A percentile compares a stretch with the other conserved stretches of the same genome.
phyloP scores from a whole-genome alignment of 441 rosid species.

The Erysimum cheiri region DNA sequence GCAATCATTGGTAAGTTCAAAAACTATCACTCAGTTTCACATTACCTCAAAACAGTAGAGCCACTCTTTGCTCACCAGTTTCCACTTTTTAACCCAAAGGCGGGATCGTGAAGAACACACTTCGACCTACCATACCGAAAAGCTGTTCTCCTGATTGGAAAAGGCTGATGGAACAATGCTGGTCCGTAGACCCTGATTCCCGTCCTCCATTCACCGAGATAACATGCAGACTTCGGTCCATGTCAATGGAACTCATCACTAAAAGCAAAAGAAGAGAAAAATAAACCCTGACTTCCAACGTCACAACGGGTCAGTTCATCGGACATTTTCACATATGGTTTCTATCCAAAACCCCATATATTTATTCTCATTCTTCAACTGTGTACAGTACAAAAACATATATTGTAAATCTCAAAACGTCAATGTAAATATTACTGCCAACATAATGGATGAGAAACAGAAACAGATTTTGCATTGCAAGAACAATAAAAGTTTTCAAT shows the following conservation, averaged over 20 bases:
- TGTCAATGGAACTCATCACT: conserved; percentile 52
- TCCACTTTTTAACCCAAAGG: conserved; percentile 47
- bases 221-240: conserved; percentile 57
- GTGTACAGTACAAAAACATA: conserved; percentile 7
- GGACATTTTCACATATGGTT: not conserved
- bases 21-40: conserved; percentile 22
- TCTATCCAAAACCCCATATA: not conserved
- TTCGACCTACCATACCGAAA: conserved; percentile 72
- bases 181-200: conserved; percentile 68
- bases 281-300: conserved; percentile 14
- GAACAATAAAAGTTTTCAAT: not conserved
- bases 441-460: conserved; percentile 23
- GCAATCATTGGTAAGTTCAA: conserved; percentile 82
- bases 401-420: conserved; percentile 14
- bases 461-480: conserved; percentile 29
- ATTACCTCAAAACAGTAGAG: conserved; percentile 19
- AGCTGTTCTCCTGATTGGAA: conserved; percentile 69
- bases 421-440: conserved; percentile 28
- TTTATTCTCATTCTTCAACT: conserved; percentile 22
- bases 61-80: not conserved
- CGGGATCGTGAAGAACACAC: conserved; percentile 77
- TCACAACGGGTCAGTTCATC: not conserved
- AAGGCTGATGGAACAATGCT: conserved; percentile 78
- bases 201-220: conserved; percentile 80
- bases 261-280: conserved; percentile 52